Evolutionary conservation across 305 asterid species (phyloP).

Genomic region (Solanum hybrid): DNA sequence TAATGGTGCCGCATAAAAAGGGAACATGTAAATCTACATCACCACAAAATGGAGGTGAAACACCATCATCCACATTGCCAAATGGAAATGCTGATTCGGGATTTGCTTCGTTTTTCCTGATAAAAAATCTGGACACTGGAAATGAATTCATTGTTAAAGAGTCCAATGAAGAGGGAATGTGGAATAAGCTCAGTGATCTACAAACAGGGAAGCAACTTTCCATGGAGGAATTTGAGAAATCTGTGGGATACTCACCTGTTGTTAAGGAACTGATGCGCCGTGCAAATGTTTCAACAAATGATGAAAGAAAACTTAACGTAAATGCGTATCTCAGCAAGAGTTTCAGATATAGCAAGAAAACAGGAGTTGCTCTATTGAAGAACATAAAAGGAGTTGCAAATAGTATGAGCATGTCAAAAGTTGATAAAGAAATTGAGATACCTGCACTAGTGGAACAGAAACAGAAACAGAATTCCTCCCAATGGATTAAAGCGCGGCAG

Average conservation of each 20-base stretch:
- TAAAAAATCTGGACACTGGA: slow-evolving; percentile 85
- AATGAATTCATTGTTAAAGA: slow-evolving; percentile 85
- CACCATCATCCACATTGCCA: slow-evolving; percentile 13
- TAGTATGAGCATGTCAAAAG: slow-evolving; percentile 21
- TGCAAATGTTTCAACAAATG: slow-evolving; percentile 19
- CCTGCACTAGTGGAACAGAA: slow-evolving; percentile 9
- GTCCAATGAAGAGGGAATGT: slow-evolving; percentile 67
- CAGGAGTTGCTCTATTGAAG: slow-evolving; percentile 55
- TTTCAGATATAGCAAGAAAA: slow-evolving; percentile 57
- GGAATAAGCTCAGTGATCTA: slow-evolving; percentile 83
- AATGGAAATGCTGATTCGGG: slow-evolving; percentile 14
- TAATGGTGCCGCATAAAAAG: slow-evolving; percentile 16
- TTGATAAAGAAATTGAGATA: slow-evolving; percentile 36
- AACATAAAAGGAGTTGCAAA: slow-evolving; percentile 39
- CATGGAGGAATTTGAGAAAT: slow-evolving; percentile 85
- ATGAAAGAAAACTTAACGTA: slow-evolving; percentile 20
- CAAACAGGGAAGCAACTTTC: slow-evolving; percentile 90
- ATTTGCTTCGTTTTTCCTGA: slow-evolving; percentile 60
- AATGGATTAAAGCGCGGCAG: slow-evolving; percentile 60
- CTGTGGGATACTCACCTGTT: slow-evolving; percentile 68
- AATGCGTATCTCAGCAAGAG: slow-evolving; percentile 50
- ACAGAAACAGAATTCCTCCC: slow-evolving; percentile 23
- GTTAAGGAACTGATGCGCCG: slow-evolving; percentile 83
- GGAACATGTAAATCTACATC: slow-evolving; percentile 39
- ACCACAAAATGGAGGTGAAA: slow-evolving; percentile 6